These are phyloP conservation scores for Silene latifolia DNA, from an alignment of 148 eudicot species.

Conservation along the genomic window DNA sequence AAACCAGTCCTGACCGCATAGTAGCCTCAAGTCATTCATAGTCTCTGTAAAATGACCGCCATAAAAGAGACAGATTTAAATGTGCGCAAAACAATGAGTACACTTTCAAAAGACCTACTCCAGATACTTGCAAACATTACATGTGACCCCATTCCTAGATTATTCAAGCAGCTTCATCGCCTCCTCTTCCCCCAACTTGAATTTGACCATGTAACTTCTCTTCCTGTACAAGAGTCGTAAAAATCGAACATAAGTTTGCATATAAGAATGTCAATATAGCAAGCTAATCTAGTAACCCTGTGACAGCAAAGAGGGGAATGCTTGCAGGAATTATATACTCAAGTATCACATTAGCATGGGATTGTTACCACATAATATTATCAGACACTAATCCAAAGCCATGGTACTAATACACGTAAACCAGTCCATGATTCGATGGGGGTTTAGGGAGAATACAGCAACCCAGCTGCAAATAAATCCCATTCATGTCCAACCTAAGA, in stretches of 20 bases:
- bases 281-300: neutral
- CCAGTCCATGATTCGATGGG: too few relatives aligned
- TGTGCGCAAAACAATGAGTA: too few relatives aligned
- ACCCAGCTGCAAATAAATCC: too few relatives aligned
- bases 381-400: too few relatives aligned
- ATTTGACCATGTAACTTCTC: neutral
- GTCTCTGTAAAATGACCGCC: neutral
- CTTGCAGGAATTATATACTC: neutral
- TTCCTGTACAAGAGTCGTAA: neutral
- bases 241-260: neutral
- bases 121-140: neutral
- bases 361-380: neutral
- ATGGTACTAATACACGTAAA: too few relatives aligned
- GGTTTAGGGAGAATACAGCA: too few relatives aligned
- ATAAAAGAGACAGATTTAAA: too few relatives aligned
- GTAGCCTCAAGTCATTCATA: neutral
- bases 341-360: neutral
- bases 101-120: too few relatives aligned
- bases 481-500: too few relatives aligned
- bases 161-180: slow-evolving; percentile 1
- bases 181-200: neutral
- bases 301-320: neutral
- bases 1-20: neutral
- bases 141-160: neutral
- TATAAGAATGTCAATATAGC: neutral